A percentile compares a stretch with the other conserved stretches of the same genome.
These are phyloP conservation scores for Globisporangium radiosum DNA, from an alignment of 352 stramenopile species.

Conservation along the genomic window DNA sequence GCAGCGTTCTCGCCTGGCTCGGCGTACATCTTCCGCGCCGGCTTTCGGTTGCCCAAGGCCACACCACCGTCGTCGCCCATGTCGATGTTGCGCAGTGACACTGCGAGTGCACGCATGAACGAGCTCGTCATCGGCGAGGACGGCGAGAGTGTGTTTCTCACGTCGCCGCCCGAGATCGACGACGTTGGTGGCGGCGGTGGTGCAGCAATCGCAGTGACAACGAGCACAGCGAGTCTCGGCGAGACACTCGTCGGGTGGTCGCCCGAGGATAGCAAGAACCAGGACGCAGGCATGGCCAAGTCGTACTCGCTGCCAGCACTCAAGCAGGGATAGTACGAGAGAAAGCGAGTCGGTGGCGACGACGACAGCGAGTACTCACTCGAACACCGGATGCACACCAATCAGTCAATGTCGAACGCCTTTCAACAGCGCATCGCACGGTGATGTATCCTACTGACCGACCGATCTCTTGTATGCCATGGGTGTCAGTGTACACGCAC, in stretches of 20 bases:
- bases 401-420: no score
- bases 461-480: no score
- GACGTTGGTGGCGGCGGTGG: not conserved
- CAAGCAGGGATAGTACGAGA: conserved; percentile 17
- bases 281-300: conserved; percentile 30
- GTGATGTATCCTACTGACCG: no score
- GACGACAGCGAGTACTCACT: not conserved
- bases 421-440: no score
- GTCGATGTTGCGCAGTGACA: conserved; percentile 1
- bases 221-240: conserved; percentile 6
- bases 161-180: conserved; percentile 16
- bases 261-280: conserved; percentile 19
- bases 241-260: conserved; percentile 37
- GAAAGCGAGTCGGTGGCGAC: not conserved
- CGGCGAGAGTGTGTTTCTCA: conserved; percentile 3
- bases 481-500: no score
- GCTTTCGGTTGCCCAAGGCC: conserved; percentile 49
- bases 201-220: not conserved
- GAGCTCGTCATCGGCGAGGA: conserved; percentile 13
- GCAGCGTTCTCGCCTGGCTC: conserved; percentile 32
- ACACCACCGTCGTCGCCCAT: conserved; percentile 22
- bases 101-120: not conserved
- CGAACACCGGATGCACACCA: no score
- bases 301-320: conserved; percentile 46
- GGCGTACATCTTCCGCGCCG: conserved; percentile 43